These are phyloP conservation scores for Solanum microdontum DNA, from an alignment of 257 asterid species.

Conservation along the genomic window DNA sequence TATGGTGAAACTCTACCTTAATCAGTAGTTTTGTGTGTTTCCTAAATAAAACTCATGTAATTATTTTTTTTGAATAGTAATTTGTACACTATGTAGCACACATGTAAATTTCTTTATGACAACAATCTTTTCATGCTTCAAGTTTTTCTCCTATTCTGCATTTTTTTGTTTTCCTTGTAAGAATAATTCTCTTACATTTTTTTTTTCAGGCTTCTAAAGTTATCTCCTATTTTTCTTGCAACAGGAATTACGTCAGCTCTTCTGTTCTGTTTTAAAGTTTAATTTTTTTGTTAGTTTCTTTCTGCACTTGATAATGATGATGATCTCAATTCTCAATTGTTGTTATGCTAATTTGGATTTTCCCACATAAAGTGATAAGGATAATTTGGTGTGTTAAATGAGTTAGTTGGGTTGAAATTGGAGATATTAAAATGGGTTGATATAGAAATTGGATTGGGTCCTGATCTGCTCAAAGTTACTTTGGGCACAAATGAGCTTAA, in stretches of 20 bases:
- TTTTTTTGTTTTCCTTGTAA: not conserved
- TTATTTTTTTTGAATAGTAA: not conserved
- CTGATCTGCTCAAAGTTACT: too few species aligned
- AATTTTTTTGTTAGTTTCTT: not conserved
- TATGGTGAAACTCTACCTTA: not conserved
- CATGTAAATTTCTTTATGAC: not conserved
- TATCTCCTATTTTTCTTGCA: not conserved
- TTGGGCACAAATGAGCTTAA: too few species aligned
- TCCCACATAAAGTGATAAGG: not conserved
- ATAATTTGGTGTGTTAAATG: too few species aligned
- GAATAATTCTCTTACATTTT: not conserved
- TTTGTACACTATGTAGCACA: not conserved
- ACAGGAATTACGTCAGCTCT: not conserved
- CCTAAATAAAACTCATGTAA: not conserved
- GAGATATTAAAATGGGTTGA: too few species aligned
- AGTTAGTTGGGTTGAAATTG: too few species aligned
- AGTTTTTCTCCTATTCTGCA: not conserved
- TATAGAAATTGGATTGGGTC: too few species aligned
- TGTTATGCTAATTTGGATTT: not conserved
- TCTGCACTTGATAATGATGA: not conserved
- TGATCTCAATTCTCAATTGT: not conserved
- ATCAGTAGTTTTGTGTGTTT: not conserved
- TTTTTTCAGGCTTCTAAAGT: not conserved
- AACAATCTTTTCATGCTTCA: not conserved
- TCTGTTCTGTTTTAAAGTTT: not conserved